phyloP scores from a whole-genome alignment of 352 stramenopile genomes.

The Phytophthora hybrid region DNA sequence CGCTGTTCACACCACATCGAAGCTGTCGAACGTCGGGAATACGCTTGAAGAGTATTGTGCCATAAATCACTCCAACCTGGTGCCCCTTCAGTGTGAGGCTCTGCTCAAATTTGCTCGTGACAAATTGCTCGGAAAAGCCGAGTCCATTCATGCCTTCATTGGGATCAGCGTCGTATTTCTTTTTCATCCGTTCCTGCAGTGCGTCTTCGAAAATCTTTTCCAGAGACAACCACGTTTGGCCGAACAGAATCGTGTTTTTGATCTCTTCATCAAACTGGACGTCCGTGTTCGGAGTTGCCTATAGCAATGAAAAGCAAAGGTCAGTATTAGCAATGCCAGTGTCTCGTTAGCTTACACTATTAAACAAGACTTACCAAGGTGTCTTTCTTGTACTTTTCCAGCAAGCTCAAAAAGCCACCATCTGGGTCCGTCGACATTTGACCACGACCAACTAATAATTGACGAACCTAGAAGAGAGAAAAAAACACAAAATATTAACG shows the following conservation, averaged over 20 bases:
- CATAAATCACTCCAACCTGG: conserved; percentile 88
- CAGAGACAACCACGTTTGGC: conserved; percentile 88
- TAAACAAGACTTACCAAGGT: conserved; percentile 47
- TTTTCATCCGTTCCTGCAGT: conserved; percentile 87
- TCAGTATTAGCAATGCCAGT: background rate
- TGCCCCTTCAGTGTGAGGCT: conserved; percentile 89
- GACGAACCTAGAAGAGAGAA: conserved; percentile 58
- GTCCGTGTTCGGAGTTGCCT: conserved; percentile 53
- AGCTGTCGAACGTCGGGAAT: conserved; percentile 90
- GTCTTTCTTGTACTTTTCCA: conserved; percentile 90
- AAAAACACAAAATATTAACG: conserved; percentile 1
- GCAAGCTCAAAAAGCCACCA: conserved; percentile 79
- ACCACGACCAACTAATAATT: conserved; percentile 80
- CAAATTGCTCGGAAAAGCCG: conserved; percentile 74
- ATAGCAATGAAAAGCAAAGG: background rate
- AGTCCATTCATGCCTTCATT: conserved; percentile 54
- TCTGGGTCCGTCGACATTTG: conserved; percentile 89
- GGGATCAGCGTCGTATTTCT: conserved; percentile 66
- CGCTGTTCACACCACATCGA: conserved; percentile 88
- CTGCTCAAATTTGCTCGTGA: conserved; percentile 90
- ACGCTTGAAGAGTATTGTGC: conserved; percentile 90
- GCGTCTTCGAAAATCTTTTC: conserved; percentile 92
- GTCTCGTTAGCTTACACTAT: background rate
- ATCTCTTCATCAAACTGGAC: conserved; percentile 83
- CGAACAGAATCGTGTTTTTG: conserved; percentile 87